Percentiles rank a stretch among this genome's conserved stretches.
Evolutionary conservation across 306 rosid species (phyloP).

Genomic region (Canavalia ensiformis): DNA sequence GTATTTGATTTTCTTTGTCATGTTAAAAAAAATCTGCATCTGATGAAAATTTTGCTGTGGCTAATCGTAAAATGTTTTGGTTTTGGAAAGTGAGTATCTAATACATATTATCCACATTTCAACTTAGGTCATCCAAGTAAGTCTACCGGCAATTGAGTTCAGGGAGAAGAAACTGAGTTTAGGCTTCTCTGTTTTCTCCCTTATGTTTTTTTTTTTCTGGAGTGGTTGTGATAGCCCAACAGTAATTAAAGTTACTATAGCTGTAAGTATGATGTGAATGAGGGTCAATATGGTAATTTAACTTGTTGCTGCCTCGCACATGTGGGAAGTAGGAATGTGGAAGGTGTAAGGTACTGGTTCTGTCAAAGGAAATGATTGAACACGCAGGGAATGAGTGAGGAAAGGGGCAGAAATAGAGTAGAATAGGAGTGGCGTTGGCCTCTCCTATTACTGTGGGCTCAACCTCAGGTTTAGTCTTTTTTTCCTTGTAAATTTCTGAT

Average conservation of each 20-base stretch:
- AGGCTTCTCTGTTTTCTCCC: slow-evolving; percentile 22
- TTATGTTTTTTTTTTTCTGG: neutral
- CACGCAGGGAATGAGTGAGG: neutral
- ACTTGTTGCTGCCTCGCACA: neutral
- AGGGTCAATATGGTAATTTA: neutral
- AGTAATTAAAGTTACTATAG: neutral
- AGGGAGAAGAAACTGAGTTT: slow-evolving; percentile 12
- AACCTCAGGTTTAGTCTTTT: neutral
- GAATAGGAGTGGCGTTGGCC: slow-evolving; percentile 1
- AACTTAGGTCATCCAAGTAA: slow-evolving; percentile 6
- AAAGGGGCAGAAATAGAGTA: neutral
- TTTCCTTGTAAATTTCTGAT: neutral
- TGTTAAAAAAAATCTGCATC: neutral
- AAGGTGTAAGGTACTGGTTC: slow-evolving; percentile 1
- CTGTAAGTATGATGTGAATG: slow-evolving; percentile 7
- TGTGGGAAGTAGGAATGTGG: neutral
- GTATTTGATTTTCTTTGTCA: neutral
- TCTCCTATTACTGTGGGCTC: neutral
- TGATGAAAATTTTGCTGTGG: slow-evolving; percentile 28
- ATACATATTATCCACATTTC: slow-evolving; percentile 9
- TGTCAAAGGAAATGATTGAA: slow-evolving; percentile 3
- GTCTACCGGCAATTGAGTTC: slow-evolving; percentile 13
- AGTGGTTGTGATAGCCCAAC: neutral
- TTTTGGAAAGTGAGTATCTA: slow-evolving; percentile 32
- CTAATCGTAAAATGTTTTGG: neutral